These are phyloP conservation scores for Hippophae rhamnoides DNA, from an alignment of 306 rosid genomes.

Conservation along the genomic window DNA sequence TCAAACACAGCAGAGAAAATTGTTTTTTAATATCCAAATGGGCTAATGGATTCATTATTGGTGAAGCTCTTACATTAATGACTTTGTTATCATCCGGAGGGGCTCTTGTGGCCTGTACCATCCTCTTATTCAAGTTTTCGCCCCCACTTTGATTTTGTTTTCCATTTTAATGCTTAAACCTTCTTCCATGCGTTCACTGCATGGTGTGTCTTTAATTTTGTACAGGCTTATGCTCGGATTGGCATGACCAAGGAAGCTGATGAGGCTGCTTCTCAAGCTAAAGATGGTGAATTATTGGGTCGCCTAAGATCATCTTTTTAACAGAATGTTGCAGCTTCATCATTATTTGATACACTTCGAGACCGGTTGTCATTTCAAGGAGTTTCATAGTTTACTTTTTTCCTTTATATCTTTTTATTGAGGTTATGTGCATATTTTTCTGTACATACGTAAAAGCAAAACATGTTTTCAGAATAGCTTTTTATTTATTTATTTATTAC, in stretches of 20 bases:
- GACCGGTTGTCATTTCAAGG: slow-evolving; percentile 77
- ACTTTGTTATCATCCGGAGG: too few relatives aligned
- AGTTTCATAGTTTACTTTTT: slow-evolving; percentile 30
- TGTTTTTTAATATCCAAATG: too few relatives aligned
- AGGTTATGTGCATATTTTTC: slow-evolving; percentile 27
- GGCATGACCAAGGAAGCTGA: slow-evolving; percentile 99
- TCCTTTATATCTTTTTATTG: neutral
- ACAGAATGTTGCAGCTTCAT: slow-evolving; percentile 72
- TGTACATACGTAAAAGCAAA: slow-evolving; percentile 10
- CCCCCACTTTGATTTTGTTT: too few relatives aligned
- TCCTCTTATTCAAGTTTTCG: too few relatives aligned
- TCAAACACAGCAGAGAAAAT: too few relatives aligned
- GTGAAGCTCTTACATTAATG: too few relatives aligned
- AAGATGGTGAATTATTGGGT: slow-evolving; percentile 91
- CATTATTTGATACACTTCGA: slow-evolving; percentile 81
- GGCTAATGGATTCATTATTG: too few relatives aligned
- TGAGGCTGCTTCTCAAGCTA: slow-evolving; percentile 91
- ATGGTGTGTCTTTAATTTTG: slow-evolving; percentile 11
- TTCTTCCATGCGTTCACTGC: neutral
- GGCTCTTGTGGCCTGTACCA: too few relatives aligned
- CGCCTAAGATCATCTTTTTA: slow-evolving; percentile 70
- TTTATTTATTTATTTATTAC: too few relatives aligned
- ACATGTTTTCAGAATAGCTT: too few relatives aligned
- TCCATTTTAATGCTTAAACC: neutral
- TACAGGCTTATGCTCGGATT: slow-evolving; percentile 86